phyloP scores from a whole-genome alignment of 306 rosid species.

The Benincasa hispida region DNA sequence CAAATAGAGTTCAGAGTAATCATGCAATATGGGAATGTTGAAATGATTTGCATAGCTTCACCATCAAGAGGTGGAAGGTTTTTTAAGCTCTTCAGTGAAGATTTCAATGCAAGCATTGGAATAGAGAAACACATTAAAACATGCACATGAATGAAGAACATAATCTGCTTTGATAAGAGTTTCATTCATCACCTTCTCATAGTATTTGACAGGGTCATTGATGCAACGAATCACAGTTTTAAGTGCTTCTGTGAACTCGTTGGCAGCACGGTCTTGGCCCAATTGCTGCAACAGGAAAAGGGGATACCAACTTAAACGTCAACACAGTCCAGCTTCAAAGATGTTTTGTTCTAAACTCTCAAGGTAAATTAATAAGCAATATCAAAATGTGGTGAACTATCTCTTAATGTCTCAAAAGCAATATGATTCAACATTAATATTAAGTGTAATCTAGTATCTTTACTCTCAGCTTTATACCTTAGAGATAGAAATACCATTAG shows the following conservation, averaged over 20 bases:
- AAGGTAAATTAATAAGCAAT: neutral
- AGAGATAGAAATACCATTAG: slow-evolving; percentile 40
- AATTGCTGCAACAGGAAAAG: slow-evolving; percentile 24
- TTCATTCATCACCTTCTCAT: slow-evolving; percentile 45
- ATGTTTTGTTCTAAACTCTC: neutral
- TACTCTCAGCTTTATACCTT: slow-evolving; percentile 28
- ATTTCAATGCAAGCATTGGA: neutral
- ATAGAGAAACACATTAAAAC: neutral
- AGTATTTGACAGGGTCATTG: slow-evolving; percentile 53
- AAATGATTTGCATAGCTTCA: neutral
- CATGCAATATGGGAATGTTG: neutral
- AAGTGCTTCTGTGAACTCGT: slow-evolving; percentile 37
- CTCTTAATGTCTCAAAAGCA: neutral
- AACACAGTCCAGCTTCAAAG: neutral
- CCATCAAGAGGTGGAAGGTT: neutral
- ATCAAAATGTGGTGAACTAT: neutral
- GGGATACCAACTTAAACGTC: neutral
- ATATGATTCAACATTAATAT: neutral
- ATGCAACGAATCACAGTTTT: slow-evolving; percentile 40
- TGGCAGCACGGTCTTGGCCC: slow-evolving; percentile 28
- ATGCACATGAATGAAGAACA: neutral
- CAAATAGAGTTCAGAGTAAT: no score
- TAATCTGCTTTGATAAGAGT: neutral
- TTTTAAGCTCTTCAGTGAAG: neutral
- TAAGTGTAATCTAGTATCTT: neutral